Base-by-base conservation (phyloP, 345 rosid species). In the Rhodamnia argentea region DNA sequence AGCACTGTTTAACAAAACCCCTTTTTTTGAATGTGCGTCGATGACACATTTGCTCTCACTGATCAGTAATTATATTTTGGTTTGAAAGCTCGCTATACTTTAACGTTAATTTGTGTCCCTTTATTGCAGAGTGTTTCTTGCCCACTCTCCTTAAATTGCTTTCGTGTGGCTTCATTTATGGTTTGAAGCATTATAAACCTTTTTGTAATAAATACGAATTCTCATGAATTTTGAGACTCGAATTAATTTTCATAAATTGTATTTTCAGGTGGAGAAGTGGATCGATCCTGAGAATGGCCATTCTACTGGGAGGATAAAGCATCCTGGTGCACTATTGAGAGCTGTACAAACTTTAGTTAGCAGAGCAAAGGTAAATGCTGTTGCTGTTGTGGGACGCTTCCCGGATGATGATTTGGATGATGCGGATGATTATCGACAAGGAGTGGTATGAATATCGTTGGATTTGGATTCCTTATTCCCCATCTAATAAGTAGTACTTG, bases 241-340 rank as follows among this genome's bases (percentile, higher is more conserved):
- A 40, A 3, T 32, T 32, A 44, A 44, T 64, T 23, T 9, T 70
- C 44, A 70, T 70, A 70, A 32, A 70, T 70, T 32, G 78, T 70
- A 83, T 84, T 87, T 87, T 59, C 89, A 92, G 93, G 93, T 92
- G 83, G 93, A 91, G 83, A 92, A 92, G 88, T 93, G 95, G 93
- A 85, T 93, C 37, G 91, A 92, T 87, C 90, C 93, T 29, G 88
- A 86, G 85, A 93, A 86, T 82, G 92, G 95, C 53, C 91, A 93
- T 85, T 93, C 95, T 85, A 92, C 94, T 24, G 95, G 94, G 60
- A 91, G 93, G 85, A 91, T 93, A 76, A 92, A 87, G 87, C 92
- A 91, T 85, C 94, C 95, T 82, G 90, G 84, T 14, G 86, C 94
- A 9, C 86, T 91, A 40, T 84, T 93, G 84, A 90, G 87, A 83